These are phyloP conservation scores for Candida boidinii DNA, from an alignment of 805 yeast species.

Conservation along the genomic window DNA sequence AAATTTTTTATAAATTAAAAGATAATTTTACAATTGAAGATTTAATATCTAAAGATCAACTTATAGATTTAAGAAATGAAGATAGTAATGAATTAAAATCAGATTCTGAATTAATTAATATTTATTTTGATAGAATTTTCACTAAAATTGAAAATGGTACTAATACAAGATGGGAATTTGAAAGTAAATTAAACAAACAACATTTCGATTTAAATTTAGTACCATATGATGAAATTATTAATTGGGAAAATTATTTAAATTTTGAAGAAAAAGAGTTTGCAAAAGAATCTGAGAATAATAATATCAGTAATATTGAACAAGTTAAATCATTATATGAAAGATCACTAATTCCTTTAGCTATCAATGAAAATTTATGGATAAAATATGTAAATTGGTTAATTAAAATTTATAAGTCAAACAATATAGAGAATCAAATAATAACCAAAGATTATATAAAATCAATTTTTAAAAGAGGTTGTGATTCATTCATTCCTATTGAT, in stretches of 20 bases:
- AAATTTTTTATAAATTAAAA: slow-evolving; percentile 32
- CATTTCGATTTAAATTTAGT: slow-evolving; percentile 46
- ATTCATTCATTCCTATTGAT: slow-evolving; percentile 25
- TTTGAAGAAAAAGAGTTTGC: slow-evolving; percentile 30
- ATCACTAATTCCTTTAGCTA: slow-evolving; percentile 61
- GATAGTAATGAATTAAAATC: slow-evolving; percentile 32
- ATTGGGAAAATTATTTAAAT: slow-evolving; percentile 60
- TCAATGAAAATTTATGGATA: slow-evolving; percentile 57
- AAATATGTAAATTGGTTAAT: slow-evolving; percentile 51
- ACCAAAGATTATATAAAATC: slow-evolving; percentile 22
- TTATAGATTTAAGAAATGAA: slow-evolving; percentile 9
- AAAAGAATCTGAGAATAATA: too few species aligned
- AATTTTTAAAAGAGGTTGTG: slow-evolving; percentile 44
- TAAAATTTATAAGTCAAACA: slow-evolving; percentile 15
- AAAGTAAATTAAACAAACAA: slow-evolving; percentile 49
- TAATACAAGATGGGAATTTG: slow-evolving; percentile 61
- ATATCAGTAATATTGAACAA: slow-evolving; percentile 16
- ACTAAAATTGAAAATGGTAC: slow-evolving; percentile 42
- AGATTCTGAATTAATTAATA: slow-evolving; percentile 34
- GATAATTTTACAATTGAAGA: slow-evolving; percentile 26
- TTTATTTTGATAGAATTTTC: slow-evolving; percentile 34
- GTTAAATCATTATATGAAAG: slow-evolving; percentile 57
- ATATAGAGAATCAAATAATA: too few species aligned
- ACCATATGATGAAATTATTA: slow-evolving; percentile 30
- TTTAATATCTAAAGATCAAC: slow-evolving; percentile 18